These are phyloP conservation scores for Adansonia rubrostipa DNA, from an alignment of 441 rosid species.

Conservation along the genomic window DNA sequence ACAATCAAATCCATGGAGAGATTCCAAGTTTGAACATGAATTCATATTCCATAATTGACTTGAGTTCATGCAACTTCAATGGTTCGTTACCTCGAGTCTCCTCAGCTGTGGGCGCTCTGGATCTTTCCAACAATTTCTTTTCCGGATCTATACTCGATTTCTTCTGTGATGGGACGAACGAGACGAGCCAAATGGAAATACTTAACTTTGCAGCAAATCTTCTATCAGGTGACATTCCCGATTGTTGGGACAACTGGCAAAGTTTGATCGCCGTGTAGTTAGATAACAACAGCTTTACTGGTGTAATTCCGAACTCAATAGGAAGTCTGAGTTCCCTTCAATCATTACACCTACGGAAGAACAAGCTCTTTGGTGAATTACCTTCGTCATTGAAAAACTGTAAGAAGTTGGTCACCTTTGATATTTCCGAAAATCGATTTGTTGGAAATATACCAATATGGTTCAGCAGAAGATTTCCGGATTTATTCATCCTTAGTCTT, in stretches of 20 bases:
- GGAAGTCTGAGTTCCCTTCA: constrained; percentile 33
- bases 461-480: too few relatives aligned
- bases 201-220: constrained; percentile 26
- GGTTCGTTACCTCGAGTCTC: constrained; percentile 13
- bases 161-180: neutral
- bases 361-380: constrained; percentile 21
- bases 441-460: too few relatives aligned
- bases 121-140: neutral
- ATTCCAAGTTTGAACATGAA: neutral
- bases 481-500: too few relatives aligned
- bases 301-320: constrained; percentile 35
- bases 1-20: constrained; percentile 12
- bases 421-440: too few relatives aligned
- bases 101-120: neutral
- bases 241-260: constrained; percentile 16
- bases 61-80: neutral
- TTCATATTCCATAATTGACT: neutral
- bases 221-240: constrained; percentile 10
- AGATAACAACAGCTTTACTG: constrained; percentile 36
- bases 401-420: too few relatives aligned
- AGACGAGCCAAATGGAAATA: neutral
- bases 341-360: constrained; percentile 39
- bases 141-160: neutral
- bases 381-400: too few relatives aligned
- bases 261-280: constrained; percentile 35